A percentile compares a stretch with the other conserved stretches of the same genome.
Evolutionary conservation across 2,329 filamentous ascomycete genomes (phyloP).

Genomic region (Diplodia intermedia): DNA sequence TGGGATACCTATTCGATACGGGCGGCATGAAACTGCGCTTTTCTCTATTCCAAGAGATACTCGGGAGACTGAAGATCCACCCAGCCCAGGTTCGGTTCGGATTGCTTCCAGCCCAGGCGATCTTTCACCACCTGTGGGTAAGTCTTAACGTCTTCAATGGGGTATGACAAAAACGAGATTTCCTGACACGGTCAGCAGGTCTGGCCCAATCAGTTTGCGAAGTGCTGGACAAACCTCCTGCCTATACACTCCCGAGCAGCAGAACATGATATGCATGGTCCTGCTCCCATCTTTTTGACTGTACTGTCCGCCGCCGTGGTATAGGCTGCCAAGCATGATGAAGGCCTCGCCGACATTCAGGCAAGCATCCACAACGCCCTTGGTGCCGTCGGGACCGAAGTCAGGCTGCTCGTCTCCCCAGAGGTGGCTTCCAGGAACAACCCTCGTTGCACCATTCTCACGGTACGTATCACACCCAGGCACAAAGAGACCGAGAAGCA

Average conservation of each 20-base stretch:
- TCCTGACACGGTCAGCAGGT: constrained; percentile 36
- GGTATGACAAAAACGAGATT: constrained; percentile 47
- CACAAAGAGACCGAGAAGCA: constrained; percentile 49
- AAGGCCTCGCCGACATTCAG: constrained; percentile 47
- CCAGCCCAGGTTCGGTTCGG: constrained; percentile 52
- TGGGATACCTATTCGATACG: neutral
- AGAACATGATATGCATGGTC: constrained; percentile 52
- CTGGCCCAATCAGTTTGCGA: neutral
- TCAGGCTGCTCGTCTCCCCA: constrained; percentile 50
- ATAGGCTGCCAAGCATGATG: constrained; percentile 50
- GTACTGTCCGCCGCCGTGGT: constrained; percentile 48
- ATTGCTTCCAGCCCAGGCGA: constrained; percentile 51
- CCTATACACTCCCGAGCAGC: constrained; percentile 49
- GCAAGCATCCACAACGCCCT: constrained; percentile 37
- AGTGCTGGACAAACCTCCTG: constrained; percentile 40
- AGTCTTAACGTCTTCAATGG: constrained; percentile 49
- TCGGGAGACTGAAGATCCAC: constrained; percentile 51
- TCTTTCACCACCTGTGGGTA: constrained; percentile 49
- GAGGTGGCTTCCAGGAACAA: constrained; percentile 50
- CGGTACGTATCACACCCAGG: constrained; percentile 46
- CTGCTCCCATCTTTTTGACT: constrained; percentile 41
- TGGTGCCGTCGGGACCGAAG: constrained; percentile 41
- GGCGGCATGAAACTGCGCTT: neutral
- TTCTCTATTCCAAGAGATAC: constrained; percentile 36
- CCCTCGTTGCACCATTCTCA: constrained; percentile 49